Base-by-base conservation (phyloP, 108 stramenopile species). In the Pseudonitzschia pungens region DNA sequence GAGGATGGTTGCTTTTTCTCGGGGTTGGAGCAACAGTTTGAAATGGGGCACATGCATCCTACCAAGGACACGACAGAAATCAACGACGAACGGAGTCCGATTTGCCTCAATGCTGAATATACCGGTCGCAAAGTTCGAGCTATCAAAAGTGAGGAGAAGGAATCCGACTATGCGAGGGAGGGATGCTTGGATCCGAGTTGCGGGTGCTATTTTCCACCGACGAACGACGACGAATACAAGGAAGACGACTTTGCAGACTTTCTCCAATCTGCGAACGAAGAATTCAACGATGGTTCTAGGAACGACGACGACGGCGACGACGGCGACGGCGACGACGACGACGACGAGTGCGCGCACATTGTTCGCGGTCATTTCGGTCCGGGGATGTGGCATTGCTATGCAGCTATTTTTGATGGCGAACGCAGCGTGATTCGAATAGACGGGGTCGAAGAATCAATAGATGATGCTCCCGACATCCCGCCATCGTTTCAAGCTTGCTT, bases 1-100 rank as follows among this genome's bases (percentile, higher is more conserved):
- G 94, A 95, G 75, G 94, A 95, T 77, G 94, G 91, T 16, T 92
- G 91, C 53, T 95, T 95, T 68, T 64, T 92, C 51, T 91, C 90
- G 4, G 91, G 94, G 40, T 74, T 89, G 29, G 74, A 72, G 22
- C 66, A 75, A 20, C 69, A 87, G 14, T 90, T 89, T 73, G 94
- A 92, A 71, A 70, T 92, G n/a, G 94, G 91, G 24, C 92, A 93
- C 74, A 70, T 83, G 69, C 82, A 87, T 74, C 89, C 89, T 45
- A 63, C 31, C 0, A 50, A 81, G 1, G 60, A 65, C 29, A 45
- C 45, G 15, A 42, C 65, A 18, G 89, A 89, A 36, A 71, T 73
- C 52, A 63, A 73, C 55, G 69, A 75, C 33, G 90, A 92, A 54
- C 80, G 80, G 71, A 87, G 83, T 52, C 87, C 86, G 0, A 68